phyloP scores from a whole-genome alignment of 2,329 filamentous ascomycete genomes.

The Nemania sp. region DNA sequence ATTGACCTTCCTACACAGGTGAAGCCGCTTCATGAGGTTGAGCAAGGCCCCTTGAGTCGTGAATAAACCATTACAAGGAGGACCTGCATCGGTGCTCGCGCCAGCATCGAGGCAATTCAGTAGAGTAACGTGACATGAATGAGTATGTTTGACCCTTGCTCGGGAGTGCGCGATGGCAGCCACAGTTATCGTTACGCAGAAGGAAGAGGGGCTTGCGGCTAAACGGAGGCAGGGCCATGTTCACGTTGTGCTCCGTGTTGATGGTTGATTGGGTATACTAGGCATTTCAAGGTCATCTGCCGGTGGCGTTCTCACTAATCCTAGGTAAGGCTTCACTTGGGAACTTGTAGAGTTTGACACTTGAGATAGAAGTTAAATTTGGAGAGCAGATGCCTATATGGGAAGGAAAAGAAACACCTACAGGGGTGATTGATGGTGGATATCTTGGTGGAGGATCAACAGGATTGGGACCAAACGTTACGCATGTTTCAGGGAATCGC shows the following conservation, averaged over 20 bases:
- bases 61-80: neutral
- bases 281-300: neutral
- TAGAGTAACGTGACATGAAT: conserved; percentile 25
- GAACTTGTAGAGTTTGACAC: conserved; percentile 2
- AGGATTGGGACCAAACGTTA: conserved; percentile 19
- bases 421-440: conserved; percentile 13
- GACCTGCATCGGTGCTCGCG: neutral
- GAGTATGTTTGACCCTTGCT: neutral
- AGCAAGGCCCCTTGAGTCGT: too few species aligned
- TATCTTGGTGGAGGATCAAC: conserved; percentile 13
- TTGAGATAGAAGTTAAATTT: conserved; percentile 10
- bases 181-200: too few species aligned
- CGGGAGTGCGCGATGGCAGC: neutral
- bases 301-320: conserved; percentile 8
- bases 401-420: conserved; percentile 25
- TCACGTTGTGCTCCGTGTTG: neutral
- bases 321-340: conserved; percentile 10
- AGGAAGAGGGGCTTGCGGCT: neutral
- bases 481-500: conserved; percentile 7
- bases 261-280: neutral
- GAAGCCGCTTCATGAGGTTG: neutral
- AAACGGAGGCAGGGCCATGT: conserved; percentile 7
- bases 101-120: neutral
- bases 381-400: conserved; percentile 25
- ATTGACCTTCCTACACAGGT: conserved; percentile 15